phyloP scores from a whole-genome alignment of 2,329 filamentous ascomycete genomes.

The Fusarium mangiferae region DNA sequence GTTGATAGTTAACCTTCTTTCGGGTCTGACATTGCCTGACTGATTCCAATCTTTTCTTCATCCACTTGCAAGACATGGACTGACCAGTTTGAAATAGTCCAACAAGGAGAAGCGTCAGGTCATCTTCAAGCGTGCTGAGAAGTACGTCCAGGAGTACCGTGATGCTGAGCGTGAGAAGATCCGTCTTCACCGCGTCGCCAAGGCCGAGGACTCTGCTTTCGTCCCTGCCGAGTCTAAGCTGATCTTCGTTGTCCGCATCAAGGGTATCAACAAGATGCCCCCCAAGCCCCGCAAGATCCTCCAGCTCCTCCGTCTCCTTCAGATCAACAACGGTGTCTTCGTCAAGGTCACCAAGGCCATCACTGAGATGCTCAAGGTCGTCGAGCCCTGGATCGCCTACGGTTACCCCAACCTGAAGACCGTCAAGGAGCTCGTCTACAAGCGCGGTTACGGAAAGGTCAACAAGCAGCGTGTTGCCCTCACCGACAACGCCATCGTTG shows the following conservation, averaged over 20 bases:
- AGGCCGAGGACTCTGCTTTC: conserved; percentile 93
- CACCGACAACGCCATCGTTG: conserved; percentile 97
- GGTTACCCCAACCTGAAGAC: conserved; percentile 99
- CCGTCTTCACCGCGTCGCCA: conserved; percentile 87
- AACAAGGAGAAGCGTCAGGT: conserved; percentile 98
- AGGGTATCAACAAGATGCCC: conserved; percentile 99
- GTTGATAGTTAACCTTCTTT: conserved; percentile 99
- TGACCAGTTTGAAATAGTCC: conserved; percentile 69
- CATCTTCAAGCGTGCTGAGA: conserved; percentile 99
- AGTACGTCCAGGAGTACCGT: conserved; percentile 99
- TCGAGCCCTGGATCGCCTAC: conserved; percentile 99
- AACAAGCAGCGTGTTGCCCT: conserved; percentile 97
- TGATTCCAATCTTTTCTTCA: conserved; percentile 38
- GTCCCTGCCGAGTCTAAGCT: conserved; percentile 95
- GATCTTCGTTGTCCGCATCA: conserved; percentile 98
- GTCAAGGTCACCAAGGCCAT: conserved; percentile 98
- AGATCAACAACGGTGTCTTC: conserved; percentile 99
- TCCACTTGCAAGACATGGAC: conserved; percentile 38
- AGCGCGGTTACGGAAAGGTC: conserved; percentile 99
- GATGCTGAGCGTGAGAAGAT: conserved; percentile 98
- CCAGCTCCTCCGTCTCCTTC: conserved; percentile 97
- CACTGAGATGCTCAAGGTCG: conserved; percentile 94
- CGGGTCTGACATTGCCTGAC: conserved; percentile 81
- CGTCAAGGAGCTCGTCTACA: conserved; percentile 99
- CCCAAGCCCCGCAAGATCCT: conserved; percentile 99